phyloP scores from a whole-genome alignment of 2,329 filamentous ascomycete genomes.

The Pestalotiopsis sp. region DNA sequence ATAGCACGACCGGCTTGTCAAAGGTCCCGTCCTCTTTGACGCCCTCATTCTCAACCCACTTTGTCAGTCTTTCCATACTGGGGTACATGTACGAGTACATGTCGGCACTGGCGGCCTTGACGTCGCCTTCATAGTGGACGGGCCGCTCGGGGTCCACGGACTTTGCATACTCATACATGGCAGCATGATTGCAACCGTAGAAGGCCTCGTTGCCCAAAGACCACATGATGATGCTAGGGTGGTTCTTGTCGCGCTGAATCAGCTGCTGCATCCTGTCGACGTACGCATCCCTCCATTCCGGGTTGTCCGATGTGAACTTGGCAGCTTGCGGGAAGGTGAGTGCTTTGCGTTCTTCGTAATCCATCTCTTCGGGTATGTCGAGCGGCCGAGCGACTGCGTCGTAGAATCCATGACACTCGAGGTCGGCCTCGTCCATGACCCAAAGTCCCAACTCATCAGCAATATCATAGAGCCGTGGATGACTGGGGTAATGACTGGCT shows the following conservation, averaged over 20 bases:
- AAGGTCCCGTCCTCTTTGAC: constrained; percentile 45
- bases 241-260: constrained; percentile 71
- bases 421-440: constrained; percentile 55
- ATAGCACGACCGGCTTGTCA: constrained; percentile 62
- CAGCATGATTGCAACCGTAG: constrained; percentile 68
- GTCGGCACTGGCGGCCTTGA: constrained; percentile 60
- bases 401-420: constrained; percentile 58
- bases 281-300: constrained; percentile 65
- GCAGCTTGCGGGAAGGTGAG: constrained; percentile 57
- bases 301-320: constrained; percentile 63
- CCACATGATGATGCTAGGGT: constrained; percentile 73
- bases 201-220: constrained; percentile 75
- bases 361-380: constrained; percentile 56
- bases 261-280: constrained; percentile 68
- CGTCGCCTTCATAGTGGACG: constrained; percentile 70
- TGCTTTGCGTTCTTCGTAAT: constrained; percentile 63
- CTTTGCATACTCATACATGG: constrained; percentile 68
- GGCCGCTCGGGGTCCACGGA: constrained; percentile 58
- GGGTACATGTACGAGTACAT: constrained; percentile 73
- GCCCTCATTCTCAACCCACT: constrained; percentile 45
- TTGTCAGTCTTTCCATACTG: constrained; percentile 51
- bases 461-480: constrained; percentile 60
- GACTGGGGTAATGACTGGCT: constrained; percentile 70
- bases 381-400: constrained; percentile 51
- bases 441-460: constrained; percentile 69